These are phyloP conservation scores for Lichtheimia ramosa DNA, from an alignment of 371 early-diverging fungal species.

Conservation along the genomic window DNA sequence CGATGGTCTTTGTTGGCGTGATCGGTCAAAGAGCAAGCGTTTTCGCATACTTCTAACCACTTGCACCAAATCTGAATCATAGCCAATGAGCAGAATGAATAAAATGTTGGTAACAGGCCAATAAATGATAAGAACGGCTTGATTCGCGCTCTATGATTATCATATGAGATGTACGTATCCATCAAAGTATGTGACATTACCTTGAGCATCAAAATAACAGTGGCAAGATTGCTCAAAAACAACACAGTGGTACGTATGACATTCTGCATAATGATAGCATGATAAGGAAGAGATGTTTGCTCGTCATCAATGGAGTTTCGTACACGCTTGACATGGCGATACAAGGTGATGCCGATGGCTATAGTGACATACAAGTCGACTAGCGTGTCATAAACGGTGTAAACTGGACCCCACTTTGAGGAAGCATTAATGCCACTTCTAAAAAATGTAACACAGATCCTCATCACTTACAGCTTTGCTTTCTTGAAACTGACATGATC, in stretches of 20 bases:
- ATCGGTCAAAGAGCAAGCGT: too few relatives aligned
- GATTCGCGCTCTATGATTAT: neutral
- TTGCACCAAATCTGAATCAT: slow-evolving; percentile 37
- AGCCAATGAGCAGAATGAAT: slow-evolving; percentile 40
- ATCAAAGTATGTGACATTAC: slow-evolving; percentile 8
- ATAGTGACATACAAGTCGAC: slow-evolving; percentile 44
- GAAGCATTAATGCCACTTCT: neutral
- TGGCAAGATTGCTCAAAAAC: slow-evolving; percentile 33
- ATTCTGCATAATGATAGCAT: slow-evolving; percentile 38
- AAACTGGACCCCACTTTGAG: slow-evolving; percentile 41
- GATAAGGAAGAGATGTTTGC: slow-evolving; percentile 22
- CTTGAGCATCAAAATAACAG: slow-evolving; percentile 33
- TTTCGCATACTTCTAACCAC: neutral
- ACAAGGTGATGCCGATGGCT: slow-evolving; percentile 27
- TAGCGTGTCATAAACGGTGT: slow-evolving; percentile 38
- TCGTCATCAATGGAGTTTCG: slow-evolving; percentile 11
- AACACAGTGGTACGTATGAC: slow-evolving; percentile 30
- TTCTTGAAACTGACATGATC: slow-evolving; percentile 30
- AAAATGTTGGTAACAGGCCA: slow-evolving; percentile 41
- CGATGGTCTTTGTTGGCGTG: too few relatives aligned
- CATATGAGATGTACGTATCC: too few relatives aligned
- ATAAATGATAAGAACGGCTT: slow-evolving; percentile 23
- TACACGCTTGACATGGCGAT: slow-evolving; percentile 22
- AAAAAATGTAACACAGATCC: too few relatives aligned
- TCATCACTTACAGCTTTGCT: slow-evolving; percentile 16